Base-by-base conservation (phyloP, 2,329 filamentous ascomycete species). In the Periconia macrospinosa region DNA sequence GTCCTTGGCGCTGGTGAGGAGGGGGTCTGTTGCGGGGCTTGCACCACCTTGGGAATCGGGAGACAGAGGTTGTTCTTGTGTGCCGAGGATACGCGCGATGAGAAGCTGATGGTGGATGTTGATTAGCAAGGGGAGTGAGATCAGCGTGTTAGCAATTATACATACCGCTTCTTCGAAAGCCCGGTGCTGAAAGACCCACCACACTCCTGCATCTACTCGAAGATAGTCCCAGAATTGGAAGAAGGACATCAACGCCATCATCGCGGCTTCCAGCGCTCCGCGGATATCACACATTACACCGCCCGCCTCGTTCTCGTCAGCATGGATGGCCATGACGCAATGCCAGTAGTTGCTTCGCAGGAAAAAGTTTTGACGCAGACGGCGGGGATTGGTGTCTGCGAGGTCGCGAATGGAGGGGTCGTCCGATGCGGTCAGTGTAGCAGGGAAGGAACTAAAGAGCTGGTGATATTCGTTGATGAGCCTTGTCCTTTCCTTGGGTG, bases 101-200 rank as follows among this genome's bases (percentile, higher is more conserved):
- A 75, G 70, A 11, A 76, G 68, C 74, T 76, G 33, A 10, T 14
- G 33, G 23, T n/a, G 11, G 6, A n/a, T 11, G 40, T 52, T 18
- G 50, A 46, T 42, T n/a, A 41, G 9, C 2, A 17, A 37, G 33
- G 30, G 15, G 11, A 37, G 15, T 6, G 33, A n/a, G 18, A 19
- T 10, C 5, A 20, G 15, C 13, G 44, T 8, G n/a, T 30, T 11
- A 17, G 18, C 42, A 35, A 10, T 8, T 8, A 40, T 7, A 89
- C 89, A 73, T 84, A 90, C 66, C 30, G 87, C 87, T 76, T 92
- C 89, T 49, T 92, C 79, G 66, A 92, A 92, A 0, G 89, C 89
- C 1, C 90, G 79, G 68, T 92, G 90, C 69, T 91, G 90, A 61
- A 92, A 91, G 0, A 91, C 88, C 89, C 89, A 93, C 89, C 89